Conservation (phyloP, 2,329 filamentous ascomycete genomes). For the Botrytis deweyae region DNA sequence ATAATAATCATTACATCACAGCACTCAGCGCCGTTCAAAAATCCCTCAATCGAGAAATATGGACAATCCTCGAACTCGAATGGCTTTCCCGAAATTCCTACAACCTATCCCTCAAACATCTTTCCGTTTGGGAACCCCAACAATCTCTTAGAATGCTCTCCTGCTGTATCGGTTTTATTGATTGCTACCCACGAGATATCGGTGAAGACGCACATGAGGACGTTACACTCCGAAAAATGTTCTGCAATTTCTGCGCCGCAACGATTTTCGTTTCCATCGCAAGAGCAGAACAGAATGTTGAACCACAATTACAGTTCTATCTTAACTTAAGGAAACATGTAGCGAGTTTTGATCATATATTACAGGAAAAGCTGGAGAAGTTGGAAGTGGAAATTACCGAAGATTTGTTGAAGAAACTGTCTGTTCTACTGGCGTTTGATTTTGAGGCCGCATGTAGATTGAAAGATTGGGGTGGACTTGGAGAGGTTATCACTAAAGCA, state of each 20-base stretch:
- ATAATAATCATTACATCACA: conserved; percentile 27
- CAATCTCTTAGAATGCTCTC: conserved; percentile 57
- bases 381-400: conserved; percentile 46
- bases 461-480: conserved; percentile 65
- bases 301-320: conserved; percentile 60
- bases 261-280: conserved; percentile 53
- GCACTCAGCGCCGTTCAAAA: conserved; percentile 42
- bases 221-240: conserved; percentile 58
- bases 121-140: conserved; percentile 53
- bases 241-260: conserved; percentile 68
- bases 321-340: conserved; percentile 60
- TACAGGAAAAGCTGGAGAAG: conserved; percentile 44
- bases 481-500: conserved; percentile 56
- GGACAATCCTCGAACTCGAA: conserved; percentile 66
- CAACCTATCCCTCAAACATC: conserved; percentile 68
- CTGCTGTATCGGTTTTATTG: conserved; percentile 53
- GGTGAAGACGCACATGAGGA: conserved; percentile 46
- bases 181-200: conserved; percentile 51
- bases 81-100: conserved; percentile 86
- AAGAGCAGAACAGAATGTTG: conserved; percentile 50
- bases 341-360: conserved; percentile 52
- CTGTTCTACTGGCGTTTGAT: conserved; percentile 70
- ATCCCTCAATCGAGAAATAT: conserved; percentile 45
- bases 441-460: conserved; percentile 72
- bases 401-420: conserved; percentile 62